A percentile compares a stretch with the other conserved stretches of the same genome.
Conservation (phyloP, 179 eudicot species). For the Pouteria campechiana region DNA sequence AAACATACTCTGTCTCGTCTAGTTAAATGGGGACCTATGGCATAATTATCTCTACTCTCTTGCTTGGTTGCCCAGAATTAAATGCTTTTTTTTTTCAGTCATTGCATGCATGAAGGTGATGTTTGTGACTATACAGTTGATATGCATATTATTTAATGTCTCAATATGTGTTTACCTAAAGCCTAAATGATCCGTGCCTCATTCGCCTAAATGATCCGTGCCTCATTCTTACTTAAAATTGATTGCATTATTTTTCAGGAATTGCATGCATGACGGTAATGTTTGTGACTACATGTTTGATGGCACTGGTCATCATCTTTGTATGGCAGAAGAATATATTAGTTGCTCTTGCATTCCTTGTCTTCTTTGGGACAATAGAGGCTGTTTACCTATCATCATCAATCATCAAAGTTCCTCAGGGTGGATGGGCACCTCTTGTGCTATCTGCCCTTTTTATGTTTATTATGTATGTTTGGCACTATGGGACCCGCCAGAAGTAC, state of each 20-base stretch:
- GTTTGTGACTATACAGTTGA: too few species aligned
- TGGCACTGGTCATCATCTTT: constrained; percentile 30
- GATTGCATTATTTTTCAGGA: constrained; percentile 14
- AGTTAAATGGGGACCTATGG: too few species aligned
- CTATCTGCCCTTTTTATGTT: constrained; percentile 17
- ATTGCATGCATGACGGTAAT: constrained; percentile 24
- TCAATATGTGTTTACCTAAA: too few species aligned
- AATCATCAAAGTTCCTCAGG: constrained; percentile 19
- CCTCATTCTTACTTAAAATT: neutral
- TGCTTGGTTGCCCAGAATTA: too few species aligned
- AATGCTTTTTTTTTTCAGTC: too few species aligned
- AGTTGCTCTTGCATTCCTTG: constrained; percentile 14
- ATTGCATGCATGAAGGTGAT: too few species aligned
- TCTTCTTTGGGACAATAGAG: constrained; percentile 28
- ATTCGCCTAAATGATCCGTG: neutral
- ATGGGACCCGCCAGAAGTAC: constrained; percentile 37
- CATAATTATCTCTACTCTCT: too few species aligned
- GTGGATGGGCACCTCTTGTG: constrained; percentile 44
- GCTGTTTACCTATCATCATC: constrained; percentile 29
- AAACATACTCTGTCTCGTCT: too few species aligned
- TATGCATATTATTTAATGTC: too few species aligned
- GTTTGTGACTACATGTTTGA: constrained; percentile 31
- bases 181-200: too few species aligned
- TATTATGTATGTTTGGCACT: constrained; percentile 36
- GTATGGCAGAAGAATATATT: constrained; percentile 26